Conservation (phyloP, 2,329 filamentous ascomycete species). For the Aspergillus melleus region DNA sequence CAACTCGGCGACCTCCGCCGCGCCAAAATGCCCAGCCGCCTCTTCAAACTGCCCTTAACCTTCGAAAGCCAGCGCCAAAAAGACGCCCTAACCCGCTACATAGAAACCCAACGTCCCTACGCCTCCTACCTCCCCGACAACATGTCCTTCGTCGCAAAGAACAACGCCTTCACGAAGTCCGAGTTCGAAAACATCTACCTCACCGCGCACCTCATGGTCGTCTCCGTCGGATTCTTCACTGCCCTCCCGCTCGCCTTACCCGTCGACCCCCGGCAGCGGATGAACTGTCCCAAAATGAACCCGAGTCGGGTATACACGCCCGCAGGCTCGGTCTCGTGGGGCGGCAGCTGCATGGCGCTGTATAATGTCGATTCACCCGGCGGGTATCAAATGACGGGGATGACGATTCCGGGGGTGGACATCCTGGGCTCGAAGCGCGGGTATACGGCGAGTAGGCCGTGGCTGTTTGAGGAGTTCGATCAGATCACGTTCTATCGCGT, state of each 20-base stretch:
- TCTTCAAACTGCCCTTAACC: slow-evolving; percentile 47
- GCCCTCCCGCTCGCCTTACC: slow-evolving; percentile 55
- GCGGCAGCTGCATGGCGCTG: slow-evolving; percentile 55
- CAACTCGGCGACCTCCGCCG: slow-evolving; percentile 41
- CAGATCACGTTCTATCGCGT: slow-evolving; percentile 58
- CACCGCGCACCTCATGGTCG: slow-evolving; percentile 52
- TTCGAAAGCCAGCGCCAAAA: slow-evolving; percentile 42
- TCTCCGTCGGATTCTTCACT: slow-evolving; percentile 57
- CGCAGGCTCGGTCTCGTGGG: slow-evolving; percentile 57
- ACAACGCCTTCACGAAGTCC: slow-evolving; percentile 52
- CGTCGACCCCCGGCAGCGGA: slow-evolving; percentile 54
- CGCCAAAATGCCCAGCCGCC: slow-evolving; percentile 45
- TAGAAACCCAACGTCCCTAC: slow-evolving; percentile 60
- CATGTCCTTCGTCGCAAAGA: slow-evolving; percentile 57
- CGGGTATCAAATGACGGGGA: slow-evolving; percentile 56
- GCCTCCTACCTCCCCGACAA: slow-evolving; percentile 65
- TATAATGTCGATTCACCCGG: slow-evolving; percentile 60
- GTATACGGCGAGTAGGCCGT: slow-evolving; percentile 49
- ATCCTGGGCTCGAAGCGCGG: slow-evolving; percentile 53
- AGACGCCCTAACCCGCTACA: slow-evolving; percentile 60
- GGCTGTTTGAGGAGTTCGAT: slow-evolving; percentile 60
- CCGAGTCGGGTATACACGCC: slow-evolving; percentile 58
- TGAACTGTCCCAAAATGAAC: slow-evolving; percentile 58
- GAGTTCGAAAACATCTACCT: slow-evolving; percentile 55
- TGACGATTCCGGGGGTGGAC: slow-evolving; percentile 56